phyloP scores from a whole-genome alignment of 768 basidiomycete species.

The Pisolithus marmoratus region DNA sequence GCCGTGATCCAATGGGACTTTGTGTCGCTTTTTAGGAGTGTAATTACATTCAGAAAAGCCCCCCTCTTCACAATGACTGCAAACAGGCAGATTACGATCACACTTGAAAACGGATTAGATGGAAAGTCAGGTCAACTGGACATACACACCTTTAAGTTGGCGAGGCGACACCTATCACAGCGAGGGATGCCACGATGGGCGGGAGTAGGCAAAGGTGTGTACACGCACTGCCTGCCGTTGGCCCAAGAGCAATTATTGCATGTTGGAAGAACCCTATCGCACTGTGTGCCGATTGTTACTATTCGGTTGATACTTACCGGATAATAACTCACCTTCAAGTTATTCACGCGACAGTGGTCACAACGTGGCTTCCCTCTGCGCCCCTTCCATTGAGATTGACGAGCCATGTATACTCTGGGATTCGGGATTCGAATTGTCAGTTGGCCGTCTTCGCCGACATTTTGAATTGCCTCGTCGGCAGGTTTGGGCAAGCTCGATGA shows the following conservation, averaged over 20 bases:
- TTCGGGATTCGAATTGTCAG: slow-evolving; percentile 65
- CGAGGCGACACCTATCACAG: slow-evolving; percentile 63
- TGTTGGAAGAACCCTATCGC: slow-evolving; percentile 62
- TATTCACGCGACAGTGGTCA: slow-evolving; percentile 66
- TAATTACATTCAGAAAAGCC: slow-evolving; percentile 60
- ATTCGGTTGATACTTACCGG: slow-evolving; percentile 1
- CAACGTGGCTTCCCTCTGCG: slow-evolving; percentile 71
- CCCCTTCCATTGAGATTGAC: slow-evolving; percentile 70
- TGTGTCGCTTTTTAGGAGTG: slow-evolving; percentile 66
- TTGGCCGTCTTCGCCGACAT: slow-evolving; percentile 43
- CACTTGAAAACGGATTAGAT: slow-evolving; percentile 38
- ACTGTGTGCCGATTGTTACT: slow-evolving; percentile 34
- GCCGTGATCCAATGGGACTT: slow-evolving; percentile 40
- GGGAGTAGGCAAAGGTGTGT: slow-evolving; percentile 69
- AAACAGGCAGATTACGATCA: slow-evolving; percentile 65
- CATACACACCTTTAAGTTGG: slow-evolving; percentile 56
- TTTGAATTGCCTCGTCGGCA: slow-evolving; percentile 32
- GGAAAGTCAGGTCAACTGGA: not conserved
- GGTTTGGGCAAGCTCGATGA: slow-evolving; percentile 30
- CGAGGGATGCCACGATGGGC: slow-evolving; percentile 72
- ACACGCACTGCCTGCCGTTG: slow-evolving; percentile 58
- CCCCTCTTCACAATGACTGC: slow-evolving; percentile 56
- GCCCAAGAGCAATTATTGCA: slow-evolving; percentile 72
- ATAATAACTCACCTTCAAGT: slow-evolving; percentile 53
- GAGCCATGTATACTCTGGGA: slow-evolving; percentile 60